Base-by-base conservation (phyloP, 768 basidiomycete genomes). In the Sarcomyxa edulis region DNA sequence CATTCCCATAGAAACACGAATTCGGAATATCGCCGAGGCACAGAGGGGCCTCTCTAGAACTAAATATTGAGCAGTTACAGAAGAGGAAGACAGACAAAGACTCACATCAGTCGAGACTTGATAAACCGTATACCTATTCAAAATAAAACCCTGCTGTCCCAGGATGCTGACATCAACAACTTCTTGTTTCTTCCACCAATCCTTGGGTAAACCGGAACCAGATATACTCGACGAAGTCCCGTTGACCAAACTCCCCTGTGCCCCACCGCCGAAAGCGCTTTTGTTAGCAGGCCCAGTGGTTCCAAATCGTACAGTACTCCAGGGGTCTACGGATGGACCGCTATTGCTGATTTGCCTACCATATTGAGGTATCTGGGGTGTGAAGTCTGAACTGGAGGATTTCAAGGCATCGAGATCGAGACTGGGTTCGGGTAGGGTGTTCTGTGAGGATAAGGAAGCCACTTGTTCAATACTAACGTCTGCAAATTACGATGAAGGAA, bases 1-100 rank as follows among this genome's bases (percentile, higher is more conserved):
- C 81, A 84, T 46, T 97, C 93, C 78, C 89, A 86, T 19, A 98
- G 66, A 59, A 85, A 93, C 7, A 74, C 74, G 56, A 98, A 99
- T 57, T 99, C 96, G 6, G 88, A 91, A 58, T 97, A 99, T 41
- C 96, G 76, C 37, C 95, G 69, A 20, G 79, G 69, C 15, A 97
- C 87, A 10, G 88, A 66, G 9, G 72, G 65, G 4, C 76, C 78
- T 35, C 79, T 71, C 73, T 90, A 48, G 39, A 36, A 18, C 43
- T 32, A 30, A 27, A 40, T 22, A 36, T 20, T 22, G 16, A 35
- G 20, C 33, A 37, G 21, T 51, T 12, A 47, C 44, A 26, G 24
- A 37, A 22, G 27, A 6, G 19, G 9, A 45, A 20, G 30, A 29
- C 20, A 35, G 37, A 16, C 23, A 21, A 29, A n/a, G 27, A 66